Base-by-base conservation (phyloP, 805 yeast species). In the Candida insectorum region DNA sequence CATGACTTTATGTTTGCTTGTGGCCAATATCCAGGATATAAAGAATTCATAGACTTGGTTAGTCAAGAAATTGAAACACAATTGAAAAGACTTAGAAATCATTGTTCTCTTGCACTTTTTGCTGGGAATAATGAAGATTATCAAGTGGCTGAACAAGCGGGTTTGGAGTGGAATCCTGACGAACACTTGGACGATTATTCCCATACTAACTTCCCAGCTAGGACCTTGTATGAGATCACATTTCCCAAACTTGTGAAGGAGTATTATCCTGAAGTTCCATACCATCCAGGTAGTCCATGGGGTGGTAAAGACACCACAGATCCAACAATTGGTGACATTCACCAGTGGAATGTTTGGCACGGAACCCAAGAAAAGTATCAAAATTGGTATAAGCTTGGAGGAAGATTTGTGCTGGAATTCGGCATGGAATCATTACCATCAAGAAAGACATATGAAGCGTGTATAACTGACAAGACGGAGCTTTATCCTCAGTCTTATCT, bases 1-100 rank as follows among this genome's bases (percentile, higher is more conserved):
- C 79, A 74, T 34, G 79, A 74, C 44, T 71, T 73, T 47, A 66
- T 73, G 77, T 73, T 74, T 57, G 78, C 75, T 2, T 73, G 79
- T 53, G 79, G 77, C 1, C 72, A 65, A 30, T 74, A 74, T 39
- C 79, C 78, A 3, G 70, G 60, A 4, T 56, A 67, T 40, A 47
- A 47, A 3, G 51, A 45, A 9, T 69, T 70, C 38, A 43, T 59
- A 15, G 48, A 46, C 4, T 49, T 47, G 26, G 72, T 74, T 4
- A 23, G 41, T 7, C 36, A 43, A 9, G 79, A 73, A 40, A 62
- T 58, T 1, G 44, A 36, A 13, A 50, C 55, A 32, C 75, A 71
- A 39, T 46, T 73, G 24, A 48, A 42, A 28, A 43, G 78, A 31
- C 44, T 73, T 33, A 51, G 74, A 41, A 60, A 65, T 34, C 55